phyloP scores from a whole-genome alignment of 2,329 filamentous ascomycete genomes.

The Phoma sp. region DNA sequence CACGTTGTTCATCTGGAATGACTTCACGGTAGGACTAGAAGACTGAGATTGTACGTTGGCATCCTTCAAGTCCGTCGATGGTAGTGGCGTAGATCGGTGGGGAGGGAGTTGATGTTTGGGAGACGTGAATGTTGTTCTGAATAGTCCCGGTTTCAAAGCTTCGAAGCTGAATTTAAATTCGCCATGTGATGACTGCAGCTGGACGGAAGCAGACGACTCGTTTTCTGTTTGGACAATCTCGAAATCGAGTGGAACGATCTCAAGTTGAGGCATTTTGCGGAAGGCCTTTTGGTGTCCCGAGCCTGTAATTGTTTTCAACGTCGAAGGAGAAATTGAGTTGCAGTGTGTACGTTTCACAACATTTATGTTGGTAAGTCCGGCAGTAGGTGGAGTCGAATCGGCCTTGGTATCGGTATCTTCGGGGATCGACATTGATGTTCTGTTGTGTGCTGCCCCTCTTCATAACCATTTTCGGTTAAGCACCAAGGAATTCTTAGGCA shows the following conservation, averaged over 20 bases:
- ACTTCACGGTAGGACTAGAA: slow-evolving; percentile 45
- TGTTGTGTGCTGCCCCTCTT: background rate
- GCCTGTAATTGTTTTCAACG: background rate
- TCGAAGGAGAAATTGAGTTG: background rate
- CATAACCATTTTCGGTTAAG: background rate
- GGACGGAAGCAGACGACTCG: slow-evolving; percentile 37
- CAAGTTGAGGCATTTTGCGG: slow-evolving; percentile 57
- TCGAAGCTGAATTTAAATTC: slow-evolving; percentile 67
- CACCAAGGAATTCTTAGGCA: background rate
- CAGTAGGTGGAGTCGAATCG: background rate
- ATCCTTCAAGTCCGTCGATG: slow-evolving; percentile 46
- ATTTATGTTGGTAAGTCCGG: background rate
- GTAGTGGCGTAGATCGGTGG: slow-evolving; percentile 64
- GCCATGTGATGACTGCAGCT: slow-evolving; percentile 53
- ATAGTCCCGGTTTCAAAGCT: slow-evolving; percentile 66
- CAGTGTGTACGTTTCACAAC: background rate
- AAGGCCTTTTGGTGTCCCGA: background rate
- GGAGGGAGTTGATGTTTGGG: slow-evolving; percentile 68
- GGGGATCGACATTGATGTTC: background rate
- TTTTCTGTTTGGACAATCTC: slow-evolving; percentile 30
- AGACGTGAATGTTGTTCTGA: slow-evolving; percentile 71
- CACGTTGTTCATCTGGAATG: slow-evolving; percentile 58
- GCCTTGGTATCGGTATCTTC: slow-evolving; percentile 2
- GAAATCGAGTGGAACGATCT: slow-evolving; percentile 52
- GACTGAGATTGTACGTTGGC: slow-evolving; percentile 25